phyloP scores from a whole-genome alignment of 192 early-diverging fungal species.

The Coemansia sp. region DNA sequence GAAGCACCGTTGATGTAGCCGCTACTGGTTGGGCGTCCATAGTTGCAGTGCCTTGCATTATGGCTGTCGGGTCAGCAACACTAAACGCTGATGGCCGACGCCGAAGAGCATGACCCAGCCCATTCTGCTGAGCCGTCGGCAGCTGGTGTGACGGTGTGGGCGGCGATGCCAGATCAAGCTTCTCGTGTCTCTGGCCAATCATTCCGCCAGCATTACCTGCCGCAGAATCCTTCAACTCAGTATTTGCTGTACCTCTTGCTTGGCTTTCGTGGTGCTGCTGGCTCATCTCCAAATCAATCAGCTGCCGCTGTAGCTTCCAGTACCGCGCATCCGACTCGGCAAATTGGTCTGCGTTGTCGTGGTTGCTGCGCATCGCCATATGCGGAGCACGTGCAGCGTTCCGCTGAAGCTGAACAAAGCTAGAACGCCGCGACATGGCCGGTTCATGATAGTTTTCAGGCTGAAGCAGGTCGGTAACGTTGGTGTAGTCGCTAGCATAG shows the following conservation, averaged over 20 bases:
- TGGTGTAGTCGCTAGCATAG: neutral
- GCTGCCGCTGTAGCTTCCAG: conserved; percentile 54
- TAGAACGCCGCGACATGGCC: conserved; percentile 44
- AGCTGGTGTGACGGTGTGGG: conserved; percentile 37
- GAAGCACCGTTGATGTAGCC: neutral
- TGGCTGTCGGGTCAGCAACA: conserved; percentile 27
- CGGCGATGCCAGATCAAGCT: conserved; percentile 36
- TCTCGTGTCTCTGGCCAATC: neutral
- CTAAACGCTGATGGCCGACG: conserved; percentile 50
- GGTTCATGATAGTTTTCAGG: conserved; percentile 51
- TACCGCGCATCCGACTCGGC: conserved; percentile 50
- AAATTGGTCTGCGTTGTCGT: conserved; percentile 38
- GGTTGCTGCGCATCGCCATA: conserved; percentile 8
- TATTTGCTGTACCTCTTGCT: neutral
- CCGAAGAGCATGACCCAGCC: conserved; percentile 4
- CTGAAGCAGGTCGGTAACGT: conserved; percentile 29
- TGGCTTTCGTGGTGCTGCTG: conserved; percentile 21
- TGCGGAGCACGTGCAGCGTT: conserved; percentile 19
- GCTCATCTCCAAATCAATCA: conserved; percentile 52
- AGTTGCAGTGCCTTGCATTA: neutral
- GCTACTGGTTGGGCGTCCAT: neutral
- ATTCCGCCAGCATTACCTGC: neutral
- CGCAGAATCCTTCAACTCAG: neutral
- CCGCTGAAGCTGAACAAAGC: conserved; percentile 47
- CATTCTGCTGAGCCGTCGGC: conserved; percentile 1